Base-by-base conservation (phyloP, 2,329 filamentous ascomycete genomes). In the Mycosphaerella sp. region DNA sequence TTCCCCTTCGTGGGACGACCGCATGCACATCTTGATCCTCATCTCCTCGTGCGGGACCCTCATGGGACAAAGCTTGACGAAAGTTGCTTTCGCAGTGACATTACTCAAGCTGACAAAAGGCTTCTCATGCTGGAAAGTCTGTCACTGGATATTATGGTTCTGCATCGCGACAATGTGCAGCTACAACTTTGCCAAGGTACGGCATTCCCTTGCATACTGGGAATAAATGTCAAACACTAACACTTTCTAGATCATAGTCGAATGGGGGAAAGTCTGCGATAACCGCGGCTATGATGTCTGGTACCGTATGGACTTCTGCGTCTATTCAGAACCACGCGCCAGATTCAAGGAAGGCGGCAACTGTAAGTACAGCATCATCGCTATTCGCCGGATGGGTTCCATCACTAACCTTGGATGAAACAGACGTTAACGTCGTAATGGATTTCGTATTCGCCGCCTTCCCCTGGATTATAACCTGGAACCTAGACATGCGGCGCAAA, bases 361-460 rank as follows among this genome's bases (percentile, higher is more conserved):
- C 57, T 69, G 76, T 78, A 55, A 64, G 75, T 60, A 14, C 39
- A 39, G 2, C 53, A 10, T 48, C 53, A 29, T 51, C 55, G 51
- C 11, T 26, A 12, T 10, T 45, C 48, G 56, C 3, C 11, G 3
- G 21, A 21, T 9, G 1, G n/a, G 12, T 9, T 7, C 39, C 7
- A 29, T 31, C 21, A 51, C 45, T 56, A 42, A 61, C 64, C 58
- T 46, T 38, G 9, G 5, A 1, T 7, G 26, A 29, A 29, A 4
- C 55, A 78, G 76, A 77, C 4, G 78, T 78, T 63, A 79, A 79
- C 62, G 75, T 79, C 52, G 67, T 79, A 29, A 79, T 78, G 74
- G 78, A 80, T 55, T 78, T 80, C 40, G 59, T 77, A 0, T 74
- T 80, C 59, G 76, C 78, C 0, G 52, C 67, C 7, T 76, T 79